phyloP scores from a whole-genome alignment of 495 filamentous ascomycete genomes.

The Trichocladium uniseriatum region DNA sequence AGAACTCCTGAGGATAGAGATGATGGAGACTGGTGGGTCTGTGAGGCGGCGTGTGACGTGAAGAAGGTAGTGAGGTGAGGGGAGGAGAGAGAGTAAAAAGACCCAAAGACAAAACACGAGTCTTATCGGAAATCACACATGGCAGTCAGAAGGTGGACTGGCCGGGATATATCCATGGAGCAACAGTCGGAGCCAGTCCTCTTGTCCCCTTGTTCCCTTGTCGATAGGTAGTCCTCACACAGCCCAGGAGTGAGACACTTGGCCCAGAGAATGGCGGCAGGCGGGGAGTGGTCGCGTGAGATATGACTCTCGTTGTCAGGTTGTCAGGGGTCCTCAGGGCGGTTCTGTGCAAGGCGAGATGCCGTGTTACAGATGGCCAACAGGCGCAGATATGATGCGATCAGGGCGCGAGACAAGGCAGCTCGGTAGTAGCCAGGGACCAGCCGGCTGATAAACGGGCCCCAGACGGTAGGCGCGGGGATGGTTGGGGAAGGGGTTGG shows the following conservation, averaged over 20 bases:
- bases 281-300: slow-evolving; percentile 10
- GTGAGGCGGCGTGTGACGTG: neutral
- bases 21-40: neutral
- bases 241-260: slow-evolving; percentile 5
- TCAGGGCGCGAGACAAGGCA: slow-evolving; percentile 16
- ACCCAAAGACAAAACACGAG: too few relatives aligned
- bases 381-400: slow-evolving; percentile 17
- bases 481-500: neutral
- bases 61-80: neutral
- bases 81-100: slow-evolving; percentile 10
- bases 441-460: slow-evolving; percentile 24
- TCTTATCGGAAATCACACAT: slow-evolving; percentile 28
- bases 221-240: slow-evolving; percentile 9
- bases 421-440: slow-evolving; percentile 14
- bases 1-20: neutral
- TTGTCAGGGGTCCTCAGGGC: slow-evolving; percentile 12
- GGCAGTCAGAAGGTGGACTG: slow-evolving; percentile 13
- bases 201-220: neutral
- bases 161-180: slow-evolving; percentile 21
- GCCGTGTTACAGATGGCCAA: slow-evolving; percentile 5
- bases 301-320: slow-evolving; percentile 15
- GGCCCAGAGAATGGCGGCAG: neutral
- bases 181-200: neutral
- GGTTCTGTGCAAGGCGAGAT: slow-evolving; percentile 23
- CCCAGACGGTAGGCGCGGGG: neutral